Evolutionary conservation across 2,329 filamentous ascomycete genomes (phyloP).

Genomic region (Ascochyta rabiei): DNA sequence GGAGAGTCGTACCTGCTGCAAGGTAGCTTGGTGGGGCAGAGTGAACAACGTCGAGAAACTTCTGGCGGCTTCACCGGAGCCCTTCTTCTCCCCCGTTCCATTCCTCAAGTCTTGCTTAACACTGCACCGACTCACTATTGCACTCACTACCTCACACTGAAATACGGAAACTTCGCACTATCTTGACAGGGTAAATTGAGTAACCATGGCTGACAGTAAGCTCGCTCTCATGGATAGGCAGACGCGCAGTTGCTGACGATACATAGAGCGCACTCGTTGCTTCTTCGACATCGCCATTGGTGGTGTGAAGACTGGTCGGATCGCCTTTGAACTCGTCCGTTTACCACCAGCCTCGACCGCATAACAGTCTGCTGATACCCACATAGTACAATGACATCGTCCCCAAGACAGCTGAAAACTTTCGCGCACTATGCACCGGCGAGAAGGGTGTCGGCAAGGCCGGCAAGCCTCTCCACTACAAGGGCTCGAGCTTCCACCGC

Average conservation of each 20-base stretch:
- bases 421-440: slow-evolving; percentile 90
- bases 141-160: background rate
- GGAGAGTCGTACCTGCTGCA: slow-evolving; percentile 13
- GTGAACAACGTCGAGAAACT: slow-evolving; percentile 36
- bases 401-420: slow-evolving; percentile 96
- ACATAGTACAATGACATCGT: slow-evolving; percentile 61
- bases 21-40: slow-evolving; percentile 30
- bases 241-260: slow-evolving; percentile 9
- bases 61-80: slow-evolving; percentile 38
- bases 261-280: slow-evolving; percentile 72
- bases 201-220: slow-evolving; percentile 39
- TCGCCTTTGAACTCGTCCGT: slow-evolving; percentile 83
- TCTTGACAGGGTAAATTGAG: slow-evolving; percentile 8
- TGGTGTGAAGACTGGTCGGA: slow-evolving; percentile 72
- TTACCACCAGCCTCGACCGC: background rate
- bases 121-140: background rate
- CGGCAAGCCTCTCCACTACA: slow-evolving; percentile 90
- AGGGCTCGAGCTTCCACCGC: slow-evolving; percentile 89
- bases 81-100: slow-evolving; percentile 31
- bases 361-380: slow-evolving; percentile 1
- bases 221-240: background rate
- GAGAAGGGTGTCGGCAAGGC: slow-evolving; percentile 85
- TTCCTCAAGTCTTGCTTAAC: slow-evolving; percentile 5
- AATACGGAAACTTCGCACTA: background rate
- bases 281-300: slow-evolving; percentile 93